Evolutionary conservation across 2,329 filamentous ascomycete genomes (phyloP).

Genomic region (Pestalotiopsis fici): DNA sequence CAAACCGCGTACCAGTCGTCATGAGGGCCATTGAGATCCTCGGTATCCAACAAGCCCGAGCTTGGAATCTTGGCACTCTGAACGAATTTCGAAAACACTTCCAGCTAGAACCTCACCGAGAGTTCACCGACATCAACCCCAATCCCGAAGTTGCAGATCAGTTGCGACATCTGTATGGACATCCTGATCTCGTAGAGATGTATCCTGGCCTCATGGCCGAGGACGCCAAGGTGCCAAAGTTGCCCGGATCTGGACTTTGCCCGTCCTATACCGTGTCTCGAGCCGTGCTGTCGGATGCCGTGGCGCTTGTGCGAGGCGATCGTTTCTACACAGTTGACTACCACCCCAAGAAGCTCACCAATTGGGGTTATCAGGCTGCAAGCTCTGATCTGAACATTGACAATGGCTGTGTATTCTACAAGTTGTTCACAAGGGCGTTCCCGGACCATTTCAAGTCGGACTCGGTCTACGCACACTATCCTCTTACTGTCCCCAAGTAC

Average conservation of each 20-base stretch:
- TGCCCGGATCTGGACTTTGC: conserved; percentile 47
- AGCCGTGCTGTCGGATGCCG: conserved; percentile 63
- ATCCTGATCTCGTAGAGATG: conserved; percentile 55
- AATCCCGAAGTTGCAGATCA: conserved; percentile 46
- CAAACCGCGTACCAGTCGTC: conserved; percentile 54
- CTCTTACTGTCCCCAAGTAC: conserved; percentile 7
- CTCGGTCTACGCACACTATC: conserved; percentile 11
- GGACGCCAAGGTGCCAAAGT: conserved; percentile 52
- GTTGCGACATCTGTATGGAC: conserved; percentile 47
- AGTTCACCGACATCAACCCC: conserved; percentile 52
- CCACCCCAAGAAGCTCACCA: conserved; percentile 62
- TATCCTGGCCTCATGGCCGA: conserved; percentile 60
- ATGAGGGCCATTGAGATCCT: conserved; percentile 48
- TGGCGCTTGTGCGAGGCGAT: conserved; percentile 63
- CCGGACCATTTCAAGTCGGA: conserved; percentile 60
- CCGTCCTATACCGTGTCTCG: conserved; percentile 46
- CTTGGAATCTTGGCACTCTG: conserved; percentile 52
- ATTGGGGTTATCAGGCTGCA: conserved; percentile 64
- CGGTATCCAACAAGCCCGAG: conserved; percentile 45
- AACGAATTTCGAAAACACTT: conserved; percentile 55
- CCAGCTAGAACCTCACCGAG: conserved; percentile 48
- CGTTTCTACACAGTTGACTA: conserved; percentile 66
- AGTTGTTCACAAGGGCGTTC: conserved; percentile 64
- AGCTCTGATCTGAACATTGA: conserved; percentile 59
- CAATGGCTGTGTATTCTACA: conserved; percentile 67